Evolutionary conservation across 768 basidiomycete genomes (phyloP).

Genomic region (Mycena venus): DNA sequence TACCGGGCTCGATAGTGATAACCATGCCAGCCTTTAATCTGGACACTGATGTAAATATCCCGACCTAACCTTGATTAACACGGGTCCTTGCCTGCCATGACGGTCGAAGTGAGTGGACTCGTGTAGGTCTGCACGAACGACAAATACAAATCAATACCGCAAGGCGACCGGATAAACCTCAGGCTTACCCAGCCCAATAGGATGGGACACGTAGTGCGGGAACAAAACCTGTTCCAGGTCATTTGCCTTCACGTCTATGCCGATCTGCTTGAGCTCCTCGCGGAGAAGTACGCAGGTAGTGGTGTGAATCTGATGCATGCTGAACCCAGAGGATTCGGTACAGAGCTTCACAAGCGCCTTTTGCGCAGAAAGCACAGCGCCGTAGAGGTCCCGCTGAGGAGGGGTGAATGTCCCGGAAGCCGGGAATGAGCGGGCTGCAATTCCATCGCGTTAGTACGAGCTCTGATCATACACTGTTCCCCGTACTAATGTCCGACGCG

Average conservation of each 20-base stretch:
- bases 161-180: neutral
- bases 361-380: constrained; percentile 79
- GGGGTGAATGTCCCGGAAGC: constrained; percentile 83
- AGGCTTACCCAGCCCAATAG: constrained; percentile 85
- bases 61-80: neutral
- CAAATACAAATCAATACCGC: neutral
- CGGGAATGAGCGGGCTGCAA: constrained; percentile 89
- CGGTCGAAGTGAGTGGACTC: constrained; percentile 80
- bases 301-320: constrained; percentile 83
- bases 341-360: constrained; percentile 76
- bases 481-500: constrained; percentile 92
- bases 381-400: constrained; percentile 89
- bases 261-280: constrained; percentile 82
- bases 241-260: constrained; percentile 70
- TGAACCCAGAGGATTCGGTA: constrained; percentile 66
- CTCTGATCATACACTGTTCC: neutral
- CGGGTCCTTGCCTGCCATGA: constrained; percentile 59
- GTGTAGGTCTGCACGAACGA: constrained; percentile 77
- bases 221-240: constrained; percentile 86
- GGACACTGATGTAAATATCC: constrained; percentile 8
- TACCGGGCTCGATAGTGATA: constrained; percentile 92
- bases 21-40: constrained; percentile 91
- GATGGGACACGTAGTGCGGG: constrained; percentile 94
- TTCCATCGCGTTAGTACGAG: constrained; percentile 15
- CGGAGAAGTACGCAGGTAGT: constrained; percentile 76